These are phyloP conservation scores for Stachybotrys elegans DNA, from an alignment of 2,329 filamentous ascomycete genomes.

Conservation along the genomic window DNA sequence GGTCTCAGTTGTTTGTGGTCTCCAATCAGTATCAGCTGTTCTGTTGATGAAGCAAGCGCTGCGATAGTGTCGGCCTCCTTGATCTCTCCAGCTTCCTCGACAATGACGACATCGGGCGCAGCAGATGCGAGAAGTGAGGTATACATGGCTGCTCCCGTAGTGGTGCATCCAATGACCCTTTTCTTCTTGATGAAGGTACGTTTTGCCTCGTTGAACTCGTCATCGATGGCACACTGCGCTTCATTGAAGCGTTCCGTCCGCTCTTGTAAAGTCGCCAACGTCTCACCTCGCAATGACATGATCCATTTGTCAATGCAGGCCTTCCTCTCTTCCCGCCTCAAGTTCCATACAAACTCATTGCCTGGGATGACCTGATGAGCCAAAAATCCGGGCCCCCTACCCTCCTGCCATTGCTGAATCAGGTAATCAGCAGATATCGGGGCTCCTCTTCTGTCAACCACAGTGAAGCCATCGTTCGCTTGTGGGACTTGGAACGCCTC, in stretches of 20 bases:
- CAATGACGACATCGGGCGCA: constrained; percentile 54
- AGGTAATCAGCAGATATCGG: no score
- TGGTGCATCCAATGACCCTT: constrained; percentile 65
- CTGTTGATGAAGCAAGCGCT: constrained; percentile 46
- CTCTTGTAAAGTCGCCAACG: constrained; percentile 32
- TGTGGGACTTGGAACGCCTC: constrained; percentile 51
- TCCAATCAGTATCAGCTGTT: constrained; percentile 66
- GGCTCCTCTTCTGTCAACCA: constrained; percentile 42
- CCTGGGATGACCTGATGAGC: constrained; percentile 13
- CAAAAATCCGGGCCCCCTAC: no score
- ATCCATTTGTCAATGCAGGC: constrained; percentile 37
- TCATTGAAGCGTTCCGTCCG: constrained; percentile 36
- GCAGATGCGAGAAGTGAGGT: constrained; percentile 46
- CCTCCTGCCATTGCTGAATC: no score
- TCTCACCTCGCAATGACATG: constrained; percentile 42
- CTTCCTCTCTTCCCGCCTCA: constrained; percentile 32
- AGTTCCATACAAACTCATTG: constrained; percentile 44
- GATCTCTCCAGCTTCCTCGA: constrained; percentile 72
- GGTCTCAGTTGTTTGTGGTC: constrained; percentile 70
- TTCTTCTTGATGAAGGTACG: constrained; percentile 43
- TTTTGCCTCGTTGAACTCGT: constrained; percentile 37
- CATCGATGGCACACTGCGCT: constrained; percentile 33
- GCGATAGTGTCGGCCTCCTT: constrained; percentile 60
- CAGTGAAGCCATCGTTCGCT: constrained; percentile 36
- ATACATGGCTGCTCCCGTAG: constrained; percentile 63